phyloP scores from a whole-genome alignment of 768 basidiomycete genomes.

The Auriscalpium orientale region DNA sequence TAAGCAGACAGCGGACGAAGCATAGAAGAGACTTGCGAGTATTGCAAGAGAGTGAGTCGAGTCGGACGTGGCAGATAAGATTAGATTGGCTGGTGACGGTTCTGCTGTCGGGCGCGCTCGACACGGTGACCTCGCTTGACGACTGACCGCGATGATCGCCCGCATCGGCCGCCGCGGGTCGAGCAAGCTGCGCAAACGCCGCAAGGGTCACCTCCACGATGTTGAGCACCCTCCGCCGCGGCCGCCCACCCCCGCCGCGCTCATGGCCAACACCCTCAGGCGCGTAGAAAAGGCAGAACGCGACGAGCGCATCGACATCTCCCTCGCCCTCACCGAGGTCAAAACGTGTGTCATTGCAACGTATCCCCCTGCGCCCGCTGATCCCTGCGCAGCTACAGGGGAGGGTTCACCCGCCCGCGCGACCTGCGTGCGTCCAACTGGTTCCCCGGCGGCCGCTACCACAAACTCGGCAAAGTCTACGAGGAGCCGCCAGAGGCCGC shows the following conservation, averaged over 20 bases:
- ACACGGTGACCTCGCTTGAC: too few relatives aligned
- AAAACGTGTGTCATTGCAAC: conserved; percentile 25
- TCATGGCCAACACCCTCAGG: neutral
- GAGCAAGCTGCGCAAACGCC: too few relatives aligned
- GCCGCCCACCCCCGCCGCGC: neutral
- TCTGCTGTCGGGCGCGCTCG: too few relatives aligned
- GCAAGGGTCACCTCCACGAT: too few relatives aligned
- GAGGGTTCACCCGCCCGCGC: conserved; percentile 32
- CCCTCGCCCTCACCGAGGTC: conserved; percentile 26
- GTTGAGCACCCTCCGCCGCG: too few relatives aligned
- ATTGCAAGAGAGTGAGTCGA: too few relatives aligned
- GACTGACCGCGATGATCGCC: too few relatives aligned
- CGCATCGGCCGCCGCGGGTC: too few relatives aligned
- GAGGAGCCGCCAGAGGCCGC: conserved; percentile 26
- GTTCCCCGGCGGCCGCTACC: conserved; percentile 28
- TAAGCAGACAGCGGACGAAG: too few relatives aligned
- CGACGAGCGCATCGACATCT: conserved; percentile 34
- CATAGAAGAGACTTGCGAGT: too few relatives aligned
- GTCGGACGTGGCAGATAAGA: too few relatives aligned
- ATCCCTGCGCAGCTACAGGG: conserved; percentile 24
- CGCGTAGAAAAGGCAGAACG: conserved; percentile 31
- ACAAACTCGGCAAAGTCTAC: conserved; percentile 18
- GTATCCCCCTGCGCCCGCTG: neutral
- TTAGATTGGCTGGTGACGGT: too few relatives aligned
- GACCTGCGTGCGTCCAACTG: conserved; percentile 30